Base-by-base conservation (phyloP, 2,329 filamentous ascomycete species). In the Dothistroma pini region DNA sequence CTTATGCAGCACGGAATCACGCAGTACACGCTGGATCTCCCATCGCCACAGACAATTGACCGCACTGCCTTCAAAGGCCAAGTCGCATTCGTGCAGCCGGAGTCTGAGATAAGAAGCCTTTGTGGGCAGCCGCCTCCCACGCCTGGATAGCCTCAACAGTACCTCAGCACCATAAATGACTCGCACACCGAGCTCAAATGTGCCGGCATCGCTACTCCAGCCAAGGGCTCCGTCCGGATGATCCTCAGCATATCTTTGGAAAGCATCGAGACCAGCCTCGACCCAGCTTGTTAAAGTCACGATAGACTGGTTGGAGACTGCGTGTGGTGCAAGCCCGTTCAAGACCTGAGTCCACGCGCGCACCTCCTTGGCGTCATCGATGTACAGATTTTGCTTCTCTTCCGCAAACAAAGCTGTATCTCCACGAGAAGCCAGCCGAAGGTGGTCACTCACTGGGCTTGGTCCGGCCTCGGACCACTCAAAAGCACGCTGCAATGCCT, bases 331-430 rank as follows among this genome's bases (percentile, higher is more conserved):
- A 4, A 80, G 60, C 0, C 66, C 62, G 6, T 68, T 63, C 32
- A 89, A 76, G 2, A 84, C 77, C 16, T 73, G 74, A 0, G 81
- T 76, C 91, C 92, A 97, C n/a, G 86, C 74, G 19, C 81, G 77
- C 3, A 86, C 81, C 74, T 97, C 93, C 53, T 86, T 81, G 6
- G 91, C 84, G 67, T 92, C 87, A 73, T 97, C 93, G 54, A 93
- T 80, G 74, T 91, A 97, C n/a, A 97, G 81, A 72, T 99, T 99
- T 73, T 96, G 92, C 73, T 96, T 93, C 76, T 99, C 95, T 59
- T 91, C 83, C 0, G 84, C 88, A 72, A 99, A 99, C 0, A 99
- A 83, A 3, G 87, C 81, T 64, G 86, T 84, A 70, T 90, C 84
- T 67, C 79, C 75, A 47, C 75, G 74, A 4, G 73, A 68, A 21